Evolutionary conservation across 352 stramenopile genomes (phyloP).

Genomic region (Globisporangium splendens): DNA sequence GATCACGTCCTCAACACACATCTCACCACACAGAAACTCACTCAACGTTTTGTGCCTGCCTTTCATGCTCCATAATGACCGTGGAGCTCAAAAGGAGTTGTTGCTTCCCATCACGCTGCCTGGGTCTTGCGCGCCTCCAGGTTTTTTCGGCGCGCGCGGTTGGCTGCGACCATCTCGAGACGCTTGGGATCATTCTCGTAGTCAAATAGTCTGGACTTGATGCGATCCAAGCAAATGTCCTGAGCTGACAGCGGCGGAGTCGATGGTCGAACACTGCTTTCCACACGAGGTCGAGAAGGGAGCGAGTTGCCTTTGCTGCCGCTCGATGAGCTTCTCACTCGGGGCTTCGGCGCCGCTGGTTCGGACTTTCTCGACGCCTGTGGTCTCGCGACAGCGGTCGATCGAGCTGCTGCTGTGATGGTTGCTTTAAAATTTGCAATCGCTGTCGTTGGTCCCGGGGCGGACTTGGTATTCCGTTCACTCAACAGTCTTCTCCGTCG

Average conservation of each 20-base stretch:
- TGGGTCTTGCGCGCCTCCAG: constrained; percentile 1
- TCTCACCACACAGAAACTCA: too few relatives aligned
- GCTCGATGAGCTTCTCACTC: not conserved
- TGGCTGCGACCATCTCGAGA: constrained; percentile 17
- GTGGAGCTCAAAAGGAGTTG: too few relatives aligned
- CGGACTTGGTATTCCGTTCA: not conserved
- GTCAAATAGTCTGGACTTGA: constrained; percentile 18
- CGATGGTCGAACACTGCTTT: constrained; percentile 1
- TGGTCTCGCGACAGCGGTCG: not conserved
- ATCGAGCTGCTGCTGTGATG: constrained; percentile 1
- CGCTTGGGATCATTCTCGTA: constrained; percentile 18
- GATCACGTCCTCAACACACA: too few relatives aligned
- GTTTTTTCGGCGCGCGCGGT: constrained; percentile 16
- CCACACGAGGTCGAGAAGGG: not conserved
- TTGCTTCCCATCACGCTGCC: not conserved
- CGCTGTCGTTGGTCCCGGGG: not conserved
- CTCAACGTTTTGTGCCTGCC: too few relatives aligned
- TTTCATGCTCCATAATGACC: too few relatives aligned
- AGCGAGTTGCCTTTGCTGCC: not conserved
- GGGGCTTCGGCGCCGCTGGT: not conserved
- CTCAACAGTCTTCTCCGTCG: not conserved
- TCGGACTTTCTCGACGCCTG: not conserved
- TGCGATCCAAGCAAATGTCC: constrained; percentile 9
- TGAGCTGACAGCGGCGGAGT: constrained; percentile 2
- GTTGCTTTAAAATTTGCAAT: not conserved